Conservation (phyloP, 805 yeast species). For the Candida boidinii region DNA sequence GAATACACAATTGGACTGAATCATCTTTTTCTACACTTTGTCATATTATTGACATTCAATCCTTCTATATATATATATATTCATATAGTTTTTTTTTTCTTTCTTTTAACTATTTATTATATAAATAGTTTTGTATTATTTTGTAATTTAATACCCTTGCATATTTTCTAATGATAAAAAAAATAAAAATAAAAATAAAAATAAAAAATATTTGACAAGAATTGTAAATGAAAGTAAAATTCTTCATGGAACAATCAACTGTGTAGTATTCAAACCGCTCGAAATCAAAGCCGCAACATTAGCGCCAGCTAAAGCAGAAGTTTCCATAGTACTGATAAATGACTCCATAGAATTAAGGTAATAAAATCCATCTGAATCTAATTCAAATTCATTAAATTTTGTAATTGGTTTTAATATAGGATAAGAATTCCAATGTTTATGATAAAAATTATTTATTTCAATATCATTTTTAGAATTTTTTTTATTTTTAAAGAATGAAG, state of each 20-base stretch:
- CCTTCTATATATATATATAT: too few species aligned
- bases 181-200: not conserved
- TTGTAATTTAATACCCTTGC: not conserved
- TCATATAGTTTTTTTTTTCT: too few species aligned
- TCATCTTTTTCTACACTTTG: too few species aligned
- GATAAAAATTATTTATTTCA: too few species aligned
- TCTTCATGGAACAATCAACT: constrained; percentile 12
- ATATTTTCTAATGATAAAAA: not conserved
- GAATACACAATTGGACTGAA: too few species aligned
- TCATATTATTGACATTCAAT: too few species aligned
- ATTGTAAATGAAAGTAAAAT: too few species aligned
- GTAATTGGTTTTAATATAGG: constrained; percentile 28
- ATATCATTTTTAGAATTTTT: too few species aligned
- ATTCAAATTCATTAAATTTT: constrained; percentile 18
- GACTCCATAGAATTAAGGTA: constrained; percentile 37
- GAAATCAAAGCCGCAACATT: constrained; percentile 37
- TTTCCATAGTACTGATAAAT: constrained; percentile 44
- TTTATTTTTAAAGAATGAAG: too few species aligned
- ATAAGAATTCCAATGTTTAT: constrained; percentile 35
- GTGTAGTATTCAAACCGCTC: constrained; percentile 18
- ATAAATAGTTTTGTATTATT: not conserved
- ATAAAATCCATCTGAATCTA: constrained; percentile 24
- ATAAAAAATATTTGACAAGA: too few species aligned
- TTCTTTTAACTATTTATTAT: too few species aligned
- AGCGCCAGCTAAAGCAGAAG: constrained; percentile 40